These are phyloP conservation scores for Blastocystis sp. DNA, from an alignment of 352 stramenopile species.

Conservation along the genomic window DNA sequence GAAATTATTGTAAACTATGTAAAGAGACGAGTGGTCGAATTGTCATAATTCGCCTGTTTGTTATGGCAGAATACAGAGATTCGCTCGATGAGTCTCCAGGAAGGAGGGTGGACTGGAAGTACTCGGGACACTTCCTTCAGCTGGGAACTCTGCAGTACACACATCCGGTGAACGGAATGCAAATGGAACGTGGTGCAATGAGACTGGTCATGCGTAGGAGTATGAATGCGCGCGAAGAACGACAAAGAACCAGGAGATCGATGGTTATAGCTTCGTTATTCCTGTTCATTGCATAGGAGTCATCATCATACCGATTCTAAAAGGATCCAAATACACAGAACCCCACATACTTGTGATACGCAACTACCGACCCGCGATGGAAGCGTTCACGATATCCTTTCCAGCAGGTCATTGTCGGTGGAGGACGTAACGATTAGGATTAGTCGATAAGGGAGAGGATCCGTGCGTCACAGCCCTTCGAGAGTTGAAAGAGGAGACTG, in stretches of 20 bases:
- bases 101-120: conserved; percentile 49
- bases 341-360: conserved; percentile 51
- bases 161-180: background rate
- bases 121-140: conserved; percentile 41
- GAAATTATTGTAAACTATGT: conserved; percentile 15
- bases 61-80: conserved; percentile 11
- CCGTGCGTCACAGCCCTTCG: conserved; percentile 13
- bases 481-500: conserved; percentile 63
- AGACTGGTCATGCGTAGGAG: background rate
- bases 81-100: conserved; percentile 2
- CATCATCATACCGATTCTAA: conserved; percentile 46
- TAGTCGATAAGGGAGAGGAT: conserved; percentile 31
- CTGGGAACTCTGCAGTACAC: conserved; percentile 33
- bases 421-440: background rate
- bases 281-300: conserved; percentile 15
- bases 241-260: conserved; percentile 59
- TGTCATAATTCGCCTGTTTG: conserved; percentile 56
- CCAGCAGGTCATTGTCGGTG: conserved; percentile 1
- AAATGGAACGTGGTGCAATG: background rate
- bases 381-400: conserved; percentile 23
- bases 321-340: conserved; percentile 35
- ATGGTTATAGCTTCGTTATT: conserved; percentile 8
- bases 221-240: conserved; percentile 56
- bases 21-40: conserved; percentile 9
- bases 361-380: conserved; percentile 20